phyloP scores from a whole-genome alignment of 2,329 filamentous ascomycete genomes.

The Ascochyta clinopodiicola region DNA sequence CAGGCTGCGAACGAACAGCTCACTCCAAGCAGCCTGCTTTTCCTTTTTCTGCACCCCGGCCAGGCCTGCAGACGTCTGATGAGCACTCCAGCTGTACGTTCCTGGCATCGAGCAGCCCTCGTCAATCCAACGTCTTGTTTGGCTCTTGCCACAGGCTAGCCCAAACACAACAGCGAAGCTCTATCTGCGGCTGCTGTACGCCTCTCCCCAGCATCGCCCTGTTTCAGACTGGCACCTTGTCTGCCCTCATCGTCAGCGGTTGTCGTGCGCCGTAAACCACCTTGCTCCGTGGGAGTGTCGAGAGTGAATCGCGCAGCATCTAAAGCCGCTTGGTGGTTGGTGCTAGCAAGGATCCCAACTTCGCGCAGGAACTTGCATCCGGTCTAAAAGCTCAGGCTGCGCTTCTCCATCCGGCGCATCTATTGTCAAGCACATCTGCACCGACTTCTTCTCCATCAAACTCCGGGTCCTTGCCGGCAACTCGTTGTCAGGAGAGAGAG shows the following conservation, averaged over 20 bases:
- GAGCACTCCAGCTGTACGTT: constrained; percentile 37
- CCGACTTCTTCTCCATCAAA: constrained; percentile 29
- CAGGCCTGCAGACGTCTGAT: constrained; percentile 28
- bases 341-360: constrained; percentile 44
- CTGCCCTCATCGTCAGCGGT: constrained; percentile 36
- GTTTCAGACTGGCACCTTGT: constrained; percentile 45
- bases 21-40: constrained; percentile 34
- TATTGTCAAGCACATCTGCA: constrained; percentile 24
- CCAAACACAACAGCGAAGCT: constrained; percentile 35
- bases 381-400: constrained; percentile 35
- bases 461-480: constrained; percentile 37
- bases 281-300: constrained; percentile 24
- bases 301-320: constrained; percentile 32
- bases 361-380: constrained; percentile 37
- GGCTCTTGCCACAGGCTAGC: constrained; percentile 38
- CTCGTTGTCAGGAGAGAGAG: constrained; percentile 34
- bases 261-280: constrained; percentile 31
- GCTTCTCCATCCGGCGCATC: constrained; percentile 20
- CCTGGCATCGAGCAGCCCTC: constrained; percentile 39
- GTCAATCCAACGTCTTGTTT: constrained; percentile 36
- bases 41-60: constrained; percentile 36
- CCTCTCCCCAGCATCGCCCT: constrained; percentile 36
- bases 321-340: constrained; percentile 42
- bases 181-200: constrained; percentile 43
- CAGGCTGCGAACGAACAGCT: constrained; percentile 24